Evolutionary conservation across 768 basidiomycete genomes (phyloP).

Genomic region (Boletus sp.): DNA sequence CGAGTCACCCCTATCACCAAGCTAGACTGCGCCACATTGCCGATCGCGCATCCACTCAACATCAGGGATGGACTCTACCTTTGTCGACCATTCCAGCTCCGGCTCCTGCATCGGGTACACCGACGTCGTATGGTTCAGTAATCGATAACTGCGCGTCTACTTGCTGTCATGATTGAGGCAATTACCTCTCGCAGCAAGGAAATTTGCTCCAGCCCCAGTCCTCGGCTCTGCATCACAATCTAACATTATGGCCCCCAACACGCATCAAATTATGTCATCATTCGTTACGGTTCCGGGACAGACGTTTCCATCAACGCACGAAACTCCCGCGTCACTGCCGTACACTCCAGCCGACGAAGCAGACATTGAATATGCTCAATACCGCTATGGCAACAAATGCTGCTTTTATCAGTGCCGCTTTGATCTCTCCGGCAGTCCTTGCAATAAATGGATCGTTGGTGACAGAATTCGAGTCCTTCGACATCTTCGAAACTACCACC

Average conservation of each 20-base stretch:
- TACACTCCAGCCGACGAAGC: constrained; percentile 8
- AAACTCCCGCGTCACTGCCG: neutral
- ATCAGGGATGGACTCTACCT: constrained; percentile 1
- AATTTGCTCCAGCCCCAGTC: neutral
- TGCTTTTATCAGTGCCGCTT: constrained; percentile 27
- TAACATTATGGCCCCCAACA: neutral
- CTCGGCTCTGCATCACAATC: constrained; percentile 1
- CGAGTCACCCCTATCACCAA: constrained; percentile 14
- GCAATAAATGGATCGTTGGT: constrained; percentile 25
- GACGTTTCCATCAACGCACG: neutral
- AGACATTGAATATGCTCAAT: constrained; percentile 23
- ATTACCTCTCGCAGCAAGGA: neutral
- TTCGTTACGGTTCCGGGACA: neutral
- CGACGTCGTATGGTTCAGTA: neutral
- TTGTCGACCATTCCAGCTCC: neutral
- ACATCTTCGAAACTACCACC: constrained; percentile 28
- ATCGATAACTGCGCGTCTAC: neutral
- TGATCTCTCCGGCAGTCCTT: constrained; percentile 21
- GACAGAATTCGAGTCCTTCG: constrained; percentile 24
- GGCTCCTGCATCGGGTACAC: neutral
- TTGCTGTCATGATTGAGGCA: neutral
- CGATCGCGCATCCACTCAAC: constrained; percentile 11
- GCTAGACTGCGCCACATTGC: constrained; percentile 11
- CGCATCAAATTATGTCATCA: constrained; percentile 2
- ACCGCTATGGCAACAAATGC: constrained; percentile 16